Percentiles rank a stretch among this genome's conserved stretches.
Conservation (phyloP, 2,329 filamentous ascomycete species). For the Neonectria ditissima region DNA sequence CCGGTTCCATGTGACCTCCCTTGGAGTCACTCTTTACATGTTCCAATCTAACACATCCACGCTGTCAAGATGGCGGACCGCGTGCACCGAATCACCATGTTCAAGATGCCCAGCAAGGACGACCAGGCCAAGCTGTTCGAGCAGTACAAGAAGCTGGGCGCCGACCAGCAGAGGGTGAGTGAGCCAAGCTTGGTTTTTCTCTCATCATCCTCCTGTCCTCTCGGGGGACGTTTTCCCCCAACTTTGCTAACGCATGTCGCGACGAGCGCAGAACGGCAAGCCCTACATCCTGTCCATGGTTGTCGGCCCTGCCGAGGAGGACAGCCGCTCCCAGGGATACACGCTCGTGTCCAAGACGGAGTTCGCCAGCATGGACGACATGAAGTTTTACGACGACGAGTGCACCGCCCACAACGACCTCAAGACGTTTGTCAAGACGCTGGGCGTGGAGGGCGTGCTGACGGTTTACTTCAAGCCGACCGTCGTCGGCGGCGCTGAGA, state of each 20-base stretch:
- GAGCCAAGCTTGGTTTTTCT: neutral
- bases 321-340: constrained; percentile 73
- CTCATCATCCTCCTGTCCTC: neutral
- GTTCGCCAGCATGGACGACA: constrained; percentile 74
- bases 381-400: constrained; percentile 75
- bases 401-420: constrained; percentile 58
- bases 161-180: constrained; percentile 57
- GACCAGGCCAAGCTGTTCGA: constrained; percentile 59
- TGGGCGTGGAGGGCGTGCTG: constrained; percentile 53
- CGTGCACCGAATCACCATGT: constrained; percentile 64
- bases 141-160: constrained; percentile 56
- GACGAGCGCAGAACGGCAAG: constrained; percentile 70
- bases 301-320: constrained; percentile 66
- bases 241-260: constrained; percentile 8
- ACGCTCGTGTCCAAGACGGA: constrained; percentile 72
- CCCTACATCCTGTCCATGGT: constrained; percentile 73
- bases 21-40: no score
- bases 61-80: constrained; percentile 55
- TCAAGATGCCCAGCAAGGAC: constrained; percentile 62
- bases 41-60: no score
- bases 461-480: constrained; percentile 57
- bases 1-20: no score
- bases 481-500: constrained; percentile 42
- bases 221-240: neutral
- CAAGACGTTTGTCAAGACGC: constrained; percentile 50